Conservation (phyloP, 202 grass and related monocot species). For the Panicum virgatum region DNA sequence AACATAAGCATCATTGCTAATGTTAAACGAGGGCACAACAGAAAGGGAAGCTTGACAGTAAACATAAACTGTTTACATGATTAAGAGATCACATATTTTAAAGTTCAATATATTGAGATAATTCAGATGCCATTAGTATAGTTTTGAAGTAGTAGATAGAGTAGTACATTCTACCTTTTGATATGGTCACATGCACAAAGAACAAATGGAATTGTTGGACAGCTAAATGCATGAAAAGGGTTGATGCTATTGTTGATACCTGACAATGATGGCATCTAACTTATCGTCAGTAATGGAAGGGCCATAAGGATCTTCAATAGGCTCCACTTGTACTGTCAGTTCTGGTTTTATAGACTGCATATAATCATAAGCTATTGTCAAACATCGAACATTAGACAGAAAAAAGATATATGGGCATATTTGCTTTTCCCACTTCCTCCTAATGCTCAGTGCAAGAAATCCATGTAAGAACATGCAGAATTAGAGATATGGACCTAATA, state of each 20-base stretch:
- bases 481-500: constrained; percentile 13
- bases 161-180: neutral
- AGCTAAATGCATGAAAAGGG: constrained; percentile 25
- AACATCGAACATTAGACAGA: constrained; percentile 5
- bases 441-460: neutral
- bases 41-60: neutral
- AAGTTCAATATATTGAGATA: neutral
- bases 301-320: constrained; percentile 70
- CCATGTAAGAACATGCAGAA: constrained; percentile 8
- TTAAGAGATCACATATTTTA: neutral
- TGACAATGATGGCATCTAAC: constrained; percentile 71
- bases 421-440: neutral
- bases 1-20: constrained; percentile 32
- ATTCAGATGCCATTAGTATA: neutral
- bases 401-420: neutral
- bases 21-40: constrained; percentile 19
- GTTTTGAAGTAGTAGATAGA: neutral
- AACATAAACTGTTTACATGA: constrained; percentile 23
- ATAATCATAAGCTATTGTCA: constrained; percentile 35
- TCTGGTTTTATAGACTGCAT: constrained; percentile 60
- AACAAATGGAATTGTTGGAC: constrained; percentile 9
- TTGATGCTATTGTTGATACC: constrained; percentile 38
- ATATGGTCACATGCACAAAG: constrained; percentile 10
- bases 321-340: constrained; percentile 62
- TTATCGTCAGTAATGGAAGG: constrained; percentile 64